phyloP scores from a whole-genome alignment of 805 yeast species.

The Clavispora asparagi region DNA sequence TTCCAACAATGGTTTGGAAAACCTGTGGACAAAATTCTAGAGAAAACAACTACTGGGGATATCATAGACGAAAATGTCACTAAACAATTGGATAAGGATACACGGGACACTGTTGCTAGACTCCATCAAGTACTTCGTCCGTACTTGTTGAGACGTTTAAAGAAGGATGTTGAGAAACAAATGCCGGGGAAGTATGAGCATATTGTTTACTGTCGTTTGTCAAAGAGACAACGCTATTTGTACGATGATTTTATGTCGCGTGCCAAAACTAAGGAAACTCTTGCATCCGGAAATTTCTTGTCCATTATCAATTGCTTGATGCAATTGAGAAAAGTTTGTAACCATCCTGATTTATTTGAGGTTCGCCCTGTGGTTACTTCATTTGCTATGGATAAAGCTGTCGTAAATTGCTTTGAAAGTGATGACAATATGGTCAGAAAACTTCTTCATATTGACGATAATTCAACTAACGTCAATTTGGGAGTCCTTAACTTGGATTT shows the following conservation, averaged over 20 bases:
- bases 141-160: constrained; percentile 81
- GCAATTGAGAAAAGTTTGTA: constrained; percentile 96
- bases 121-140: constrained; percentile 94
- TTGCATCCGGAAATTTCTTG: constrained; percentile 89
- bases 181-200: constrained; percentile 99
- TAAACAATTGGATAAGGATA: constrained; percentile 59
- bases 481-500: constrained; percentile 59
- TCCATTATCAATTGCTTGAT: constrained; percentile 94
- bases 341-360: constrained; percentile 94
- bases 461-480: constrained; percentile 35
- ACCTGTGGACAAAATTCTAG: constrained; percentile 90
- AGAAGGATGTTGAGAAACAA: constrained; percentile 95
- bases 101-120: constrained; percentile 78
- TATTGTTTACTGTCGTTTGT: constrained; percentile 82
- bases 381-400: constrained; percentile 66
- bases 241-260: constrained; percentile 97
- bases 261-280: constrained; percentile 89
- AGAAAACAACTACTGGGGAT: constrained; percentile 53
- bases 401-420: constrained; percentile 42
- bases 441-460: constrained; percentile 9
- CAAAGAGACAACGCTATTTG: constrained; percentile 84
- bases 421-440: constrained; percentile 21
- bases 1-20: constrained; percentile 99
- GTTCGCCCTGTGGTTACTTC: constrained; percentile 93
- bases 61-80: constrained; percentile 37